Conservation (phyloP, 768 basidiomycete genomes). For the Inosperma sp. region DNA sequence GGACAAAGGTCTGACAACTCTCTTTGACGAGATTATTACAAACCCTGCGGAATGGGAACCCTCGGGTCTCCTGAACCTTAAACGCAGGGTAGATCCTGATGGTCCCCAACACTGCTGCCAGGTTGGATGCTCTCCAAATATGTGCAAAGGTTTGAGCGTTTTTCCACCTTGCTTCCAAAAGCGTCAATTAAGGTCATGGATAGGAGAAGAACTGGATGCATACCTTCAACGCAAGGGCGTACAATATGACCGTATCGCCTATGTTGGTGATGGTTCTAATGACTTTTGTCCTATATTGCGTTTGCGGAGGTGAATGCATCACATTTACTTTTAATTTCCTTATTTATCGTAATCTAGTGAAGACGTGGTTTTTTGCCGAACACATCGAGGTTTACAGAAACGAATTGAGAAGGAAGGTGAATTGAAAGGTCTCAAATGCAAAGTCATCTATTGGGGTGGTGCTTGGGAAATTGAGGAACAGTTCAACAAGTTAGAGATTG, state of each 20-base stretch:
- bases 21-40: conserved; percentile 84
- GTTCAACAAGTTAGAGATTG: conserved; percentile 43
- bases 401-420: conserved; percentile 72
- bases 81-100: conserved; percentile 67
- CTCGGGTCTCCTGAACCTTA: conserved; percentile 67
- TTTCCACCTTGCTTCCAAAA: conserved; percentile 3
- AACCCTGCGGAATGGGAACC: conserved; percentile 85
- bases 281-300: conserved; percentile 92
- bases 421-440: conserved; percentile 58
- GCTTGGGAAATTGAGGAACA: conserved; percentile 96
- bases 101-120: conserved; percentile 79
- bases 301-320: conserved; percentile 56
- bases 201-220: conserved; percentile 89
- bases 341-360: conserved; percentile 42
- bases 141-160: conserved; percentile 80
- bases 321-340: not conserved
- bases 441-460: conserved; percentile 82
- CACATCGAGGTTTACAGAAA: conserved; percentile 69
- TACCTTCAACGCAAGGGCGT: conserved; percentile 62
- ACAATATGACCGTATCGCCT: conserved; percentile 73
- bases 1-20: conserved; percentile 66
- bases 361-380: conserved; percentile 80
- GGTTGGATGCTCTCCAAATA: conserved; percentile 90
- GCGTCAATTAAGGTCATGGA: not conserved
- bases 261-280: conserved; percentile 92